Base-by-base conservation (phyloP, 345 rosid species). In the Bruguiera gymnorhiza region DNA sequence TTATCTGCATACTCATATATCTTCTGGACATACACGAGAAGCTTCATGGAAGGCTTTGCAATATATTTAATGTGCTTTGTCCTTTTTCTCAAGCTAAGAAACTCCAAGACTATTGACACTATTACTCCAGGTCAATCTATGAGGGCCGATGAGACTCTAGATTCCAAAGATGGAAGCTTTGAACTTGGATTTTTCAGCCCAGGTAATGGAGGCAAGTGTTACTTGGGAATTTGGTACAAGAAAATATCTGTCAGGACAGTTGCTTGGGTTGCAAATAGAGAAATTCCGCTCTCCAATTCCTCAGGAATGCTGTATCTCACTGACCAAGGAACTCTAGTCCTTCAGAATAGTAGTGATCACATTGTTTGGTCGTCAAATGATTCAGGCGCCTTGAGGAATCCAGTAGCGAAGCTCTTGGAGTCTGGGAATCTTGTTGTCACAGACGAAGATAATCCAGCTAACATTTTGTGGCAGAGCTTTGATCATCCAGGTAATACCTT, bases 341-440 rank as follows among this genome's bases (percentile, higher is more conserved):
- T 73, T n/a, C 2, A 39, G 29, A 67, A 69, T 53, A 34, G 58
- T 34, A 67, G 26, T 6, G 63, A 70, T 18, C 18, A 26, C 15
- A 32, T 70, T 20, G 50, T 76, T 20, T 76, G 80, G 77, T 76
- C 75, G 10, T 51, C 80, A 19, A 70, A 70, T 19, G 63, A 37
- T 23, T 34, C 72, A 1, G 69, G 50, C 29, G 8, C 6, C 31
- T 67, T 27, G 0, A 27, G 15, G 29, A 21, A 13, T 10, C 71
- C 70, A 3, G 63, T 62, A 20, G 68, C 51, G 1, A 39, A 69
- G 75, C 77, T 75, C 1, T 24, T 69, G 59, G 72, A 75, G 13
- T 39, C 69, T 0, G 83, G 83, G 16, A 76, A 80, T 48, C 39
- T 76, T 63, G 73, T 73, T 0, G 68, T 76, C 29, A 66, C 59